These are phyloP conservation scores for Kalmanozyma brasiliensis DNA, from an alignment of 1,284 basidiomycete species.

Conservation along the genomic window DNA sequence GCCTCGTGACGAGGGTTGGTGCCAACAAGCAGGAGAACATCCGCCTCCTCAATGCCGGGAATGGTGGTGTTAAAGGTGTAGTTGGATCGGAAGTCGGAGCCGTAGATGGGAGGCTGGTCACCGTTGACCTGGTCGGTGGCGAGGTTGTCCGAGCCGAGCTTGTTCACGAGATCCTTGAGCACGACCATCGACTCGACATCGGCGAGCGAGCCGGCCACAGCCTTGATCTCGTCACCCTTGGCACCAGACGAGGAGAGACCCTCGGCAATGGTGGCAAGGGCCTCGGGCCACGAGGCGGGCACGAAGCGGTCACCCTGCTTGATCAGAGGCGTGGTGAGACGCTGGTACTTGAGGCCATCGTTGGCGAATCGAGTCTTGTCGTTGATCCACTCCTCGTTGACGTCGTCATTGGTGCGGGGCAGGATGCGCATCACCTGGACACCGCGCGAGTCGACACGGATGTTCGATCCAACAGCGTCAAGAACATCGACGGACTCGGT, in stretches of 20 bases:
- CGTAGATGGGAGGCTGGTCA: conserved; percentile 76
- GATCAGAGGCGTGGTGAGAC: conserved; percentile 89
- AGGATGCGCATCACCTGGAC: conserved; percentile 97
- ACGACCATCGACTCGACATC: conserved; percentile 94
- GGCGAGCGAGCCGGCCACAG: conserved; percentile 88
- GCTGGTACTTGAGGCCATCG: conserved; percentile 95
- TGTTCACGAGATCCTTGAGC: conserved; percentile 92
- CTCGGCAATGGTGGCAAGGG: conserved; percentile 80
- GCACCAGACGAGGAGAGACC: conserved; percentile 85
- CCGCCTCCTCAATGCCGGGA: conserved; percentile 88
- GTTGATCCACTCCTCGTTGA: conserved; percentile 99
- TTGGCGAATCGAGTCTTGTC: conserved; percentile 98
- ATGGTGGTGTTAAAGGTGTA: conserved; percentile 98
- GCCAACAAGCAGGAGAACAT: conserved; percentile 91
- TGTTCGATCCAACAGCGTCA: conserved; percentile 97
- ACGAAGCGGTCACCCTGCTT: conserved; percentile 93
- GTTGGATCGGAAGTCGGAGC: conserved; percentile 92
- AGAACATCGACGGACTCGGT: conserved; percentile 98
- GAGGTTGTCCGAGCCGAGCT: conserved; percentile 94
- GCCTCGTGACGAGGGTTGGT: conserved; percentile 98
- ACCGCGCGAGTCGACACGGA: conserved; percentile 94
- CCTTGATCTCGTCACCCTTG: conserved; percentile 94
- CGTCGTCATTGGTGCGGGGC: conserved; percentile 94
- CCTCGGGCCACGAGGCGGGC: conserved; percentile 90
- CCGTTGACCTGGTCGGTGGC: conserved; percentile 81